A percentile compares a stretch with the other conserved stretches of the same genome.
phyloP scores from a whole-genome alignment of 2,329 filamentous ascomycete species.

The Pseudonectria buxi region DNA sequence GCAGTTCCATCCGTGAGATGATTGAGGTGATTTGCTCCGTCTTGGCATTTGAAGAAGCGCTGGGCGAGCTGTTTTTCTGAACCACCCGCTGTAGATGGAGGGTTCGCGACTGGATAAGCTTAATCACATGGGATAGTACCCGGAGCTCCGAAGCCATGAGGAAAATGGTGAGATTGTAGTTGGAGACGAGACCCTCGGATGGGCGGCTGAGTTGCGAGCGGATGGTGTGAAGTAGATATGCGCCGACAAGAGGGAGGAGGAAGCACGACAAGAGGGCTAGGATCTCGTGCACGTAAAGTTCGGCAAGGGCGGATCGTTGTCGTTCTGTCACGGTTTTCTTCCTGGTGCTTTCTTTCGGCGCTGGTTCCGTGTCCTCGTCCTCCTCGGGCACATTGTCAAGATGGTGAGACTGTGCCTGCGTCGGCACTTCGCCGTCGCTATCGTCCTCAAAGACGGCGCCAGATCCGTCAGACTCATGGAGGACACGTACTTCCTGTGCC shows the following conservation, averaged over 20 bases:
- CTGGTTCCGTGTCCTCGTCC: constrained; percentile 21
- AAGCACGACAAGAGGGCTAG: constrained; percentile 74
- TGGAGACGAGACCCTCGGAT: constrained; percentile 80
- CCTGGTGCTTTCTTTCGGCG: constrained; percentile 9
- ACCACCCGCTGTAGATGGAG: constrained; percentile 74
- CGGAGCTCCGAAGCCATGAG: constrained; percentile 79
- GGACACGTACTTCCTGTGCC: constrained; percentile 55
- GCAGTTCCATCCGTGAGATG: constrained; percentile 56
- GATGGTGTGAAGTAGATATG: constrained; percentile 76
- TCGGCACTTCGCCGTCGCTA: constrained; percentile 32
- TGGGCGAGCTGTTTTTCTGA: constrained; percentile 39
- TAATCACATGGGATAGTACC: constrained; percentile 74
- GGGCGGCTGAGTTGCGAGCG: constrained; percentile 73
- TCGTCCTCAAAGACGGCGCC: constrained; percentile 40
- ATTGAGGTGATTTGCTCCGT: constrained; percentile 49
- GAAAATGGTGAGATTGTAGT: constrained; percentile 91
- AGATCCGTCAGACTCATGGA: constrained; percentile 35
- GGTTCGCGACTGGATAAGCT: constrained; percentile 71
- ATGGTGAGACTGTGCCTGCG: constrained; percentile 11
- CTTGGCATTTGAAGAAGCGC: constrained; percentile 21
- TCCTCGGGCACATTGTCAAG: constrained; percentile 42
- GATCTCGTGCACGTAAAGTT: constrained; percentile 69
- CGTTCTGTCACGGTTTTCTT: constrained; percentile 11
- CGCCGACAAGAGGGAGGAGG: constrained; percentile 67
- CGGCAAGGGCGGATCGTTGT: constrained; percentile 41